phyloP scores from a whole-genome alignment of 176 grass and related monocot species.

The Aegilops longissima region DNA sequence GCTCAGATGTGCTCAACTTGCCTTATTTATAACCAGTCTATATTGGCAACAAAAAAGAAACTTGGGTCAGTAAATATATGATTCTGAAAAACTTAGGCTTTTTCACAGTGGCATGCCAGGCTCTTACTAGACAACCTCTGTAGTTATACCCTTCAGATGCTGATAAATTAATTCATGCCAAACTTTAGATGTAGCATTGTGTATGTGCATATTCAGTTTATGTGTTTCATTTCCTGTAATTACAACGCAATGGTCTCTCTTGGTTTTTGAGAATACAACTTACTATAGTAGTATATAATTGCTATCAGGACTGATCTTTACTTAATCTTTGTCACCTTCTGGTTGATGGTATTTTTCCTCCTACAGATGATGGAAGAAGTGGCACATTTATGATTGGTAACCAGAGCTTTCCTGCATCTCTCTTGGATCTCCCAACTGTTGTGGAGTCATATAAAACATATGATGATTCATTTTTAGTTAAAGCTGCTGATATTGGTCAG shows the following conservation, averaged over 20 bases:
- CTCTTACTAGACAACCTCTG: neutral
- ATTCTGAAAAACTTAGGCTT: neutral
- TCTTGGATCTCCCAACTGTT: slow-evolving; percentile 78
- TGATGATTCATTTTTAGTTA: slow-evolving; percentile 84
- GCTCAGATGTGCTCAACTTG: neutral
- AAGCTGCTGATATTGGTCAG: slow-evolving; percentile 91
- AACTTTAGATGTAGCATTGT: neutral
- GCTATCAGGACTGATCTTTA: neutral
- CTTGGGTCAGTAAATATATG: slow-evolving; percentile 8
- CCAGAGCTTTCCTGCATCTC: slow-evolving; percentile 73
- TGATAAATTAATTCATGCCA: slow-evolving; percentile 4
- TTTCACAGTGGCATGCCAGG: neutral
- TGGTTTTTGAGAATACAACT: slow-evolving; percentile 8
- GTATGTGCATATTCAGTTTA: neutral
- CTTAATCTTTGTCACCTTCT: slow-evolving; percentile 12
- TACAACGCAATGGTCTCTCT: neutral
- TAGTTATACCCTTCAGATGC: neutral
- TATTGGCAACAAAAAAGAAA: neutral
- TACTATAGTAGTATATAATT: neutral
- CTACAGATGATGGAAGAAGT: slow-evolving; percentile 86
- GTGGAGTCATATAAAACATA: slow-evolving; percentile 95
- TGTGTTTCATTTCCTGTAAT: neutral
- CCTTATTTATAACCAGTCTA: neutral
- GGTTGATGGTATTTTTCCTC: slow-evolving; percentile 19
- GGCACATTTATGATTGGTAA: slow-evolving; percentile 88